A percentile compares a stretch with the other conserved stretches of the same genome.
Conservation (phyloP, 495 filamentous ascomycete species). For the Darksidea phi region DNA sequence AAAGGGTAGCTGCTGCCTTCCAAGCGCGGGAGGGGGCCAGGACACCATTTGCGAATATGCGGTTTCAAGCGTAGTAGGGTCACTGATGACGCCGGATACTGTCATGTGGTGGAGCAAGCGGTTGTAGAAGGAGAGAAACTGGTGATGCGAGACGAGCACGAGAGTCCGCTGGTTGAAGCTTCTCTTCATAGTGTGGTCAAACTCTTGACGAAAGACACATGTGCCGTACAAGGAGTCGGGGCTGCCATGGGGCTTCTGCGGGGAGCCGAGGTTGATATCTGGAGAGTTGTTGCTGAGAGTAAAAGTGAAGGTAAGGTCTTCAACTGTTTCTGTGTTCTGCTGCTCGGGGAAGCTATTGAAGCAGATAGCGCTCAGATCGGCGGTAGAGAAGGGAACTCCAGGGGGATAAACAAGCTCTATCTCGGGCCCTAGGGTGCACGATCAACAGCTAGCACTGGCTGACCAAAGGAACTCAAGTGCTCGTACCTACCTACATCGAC, state of each 20-base stretch:
- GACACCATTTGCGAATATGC: slow-evolving; percentile 36
- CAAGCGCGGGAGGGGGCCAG: slow-evolving; percentile 39
- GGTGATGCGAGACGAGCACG: slow-evolving; percentile 38
- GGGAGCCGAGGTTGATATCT: slow-evolving; percentile 32
- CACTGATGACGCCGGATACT: slow-evolving; percentile 29
- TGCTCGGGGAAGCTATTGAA: slow-evolving; percentile 45
- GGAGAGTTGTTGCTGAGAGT: slow-evolving; percentile 41
- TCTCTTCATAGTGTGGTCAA: slow-evolving; percentile 38
- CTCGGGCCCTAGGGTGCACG: slow-evolving; percentile 34
- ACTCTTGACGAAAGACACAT: slow-evolving; percentile 42
- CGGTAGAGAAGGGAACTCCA: slow-evolving; percentile 33
- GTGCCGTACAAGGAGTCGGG: slow-evolving; percentile 30
- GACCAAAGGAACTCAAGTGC: neutral
- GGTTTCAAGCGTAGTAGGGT: slow-evolving; percentile 35
- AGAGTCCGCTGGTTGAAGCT: slow-evolving; percentile 41
- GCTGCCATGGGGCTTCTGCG: slow-evolving; percentile 37
- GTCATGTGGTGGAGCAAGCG: slow-evolving; percentile 37
- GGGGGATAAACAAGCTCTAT: slow-evolving; percentile 42
- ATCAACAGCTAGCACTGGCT: neutral
- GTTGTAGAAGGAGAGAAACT: slow-evolving; percentile 39
- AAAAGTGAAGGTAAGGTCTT: slow-evolving; percentile 40
- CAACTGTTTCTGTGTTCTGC: slow-evolving; percentile 37
- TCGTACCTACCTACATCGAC: slow-evolving; percentile 37
- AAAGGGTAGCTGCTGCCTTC: slow-evolving; percentile 38
- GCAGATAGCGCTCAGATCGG: slow-evolving; percentile 40